Percentiles rank a stretch among this genome's conserved stretches.
Conservation (phyloP, 257 asterid genomes). For the Primulina huaijiensis region DNA sequence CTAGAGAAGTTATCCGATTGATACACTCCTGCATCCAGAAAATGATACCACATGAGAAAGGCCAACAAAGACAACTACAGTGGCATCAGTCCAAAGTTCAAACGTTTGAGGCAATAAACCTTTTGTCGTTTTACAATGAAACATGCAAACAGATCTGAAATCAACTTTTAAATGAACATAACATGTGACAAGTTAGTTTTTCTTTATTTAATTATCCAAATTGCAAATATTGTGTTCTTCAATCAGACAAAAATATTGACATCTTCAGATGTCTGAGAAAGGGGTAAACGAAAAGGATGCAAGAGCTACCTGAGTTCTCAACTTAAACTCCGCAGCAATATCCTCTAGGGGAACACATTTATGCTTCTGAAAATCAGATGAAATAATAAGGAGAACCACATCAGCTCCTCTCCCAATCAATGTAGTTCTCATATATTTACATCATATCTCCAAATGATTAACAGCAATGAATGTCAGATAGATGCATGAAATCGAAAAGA, state of each 20-base stretch:
- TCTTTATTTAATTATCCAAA: constrained; percentile 17
- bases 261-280: not conserved
- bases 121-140: not conserved
- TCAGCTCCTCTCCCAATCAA: not conserved
- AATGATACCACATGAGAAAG: constrained; percentile 20
- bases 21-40: constrained; percentile 80
- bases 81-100: not conserved
- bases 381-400: constrained; percentile 18
- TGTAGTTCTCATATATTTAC: constrained; percentile 2
- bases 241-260: constrained; percentile 1
- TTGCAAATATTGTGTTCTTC: not conserved
- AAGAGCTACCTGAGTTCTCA: constrained; percentile 81
- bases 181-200: not conserved
- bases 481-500: not conserved
- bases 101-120: not conserved
- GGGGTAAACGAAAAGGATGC: constrained; percentile 7
- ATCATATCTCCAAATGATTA: not conserved
- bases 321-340: constrained; percentile 94
- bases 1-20: constrained; percentile 73
- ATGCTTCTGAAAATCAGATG: constrained; percentile 59
- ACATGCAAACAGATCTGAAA: not conserved
- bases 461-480: not conserved
- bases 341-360: constrained; percentile 96
- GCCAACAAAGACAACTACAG: not conserved
- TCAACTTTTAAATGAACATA: not conserved